Evolutionary conservation across 495 filamentous ascomycete genomes (phyloP), one percentile per base, ranked within the genome.

Genomic region (Penicillium soppii): DNA sequence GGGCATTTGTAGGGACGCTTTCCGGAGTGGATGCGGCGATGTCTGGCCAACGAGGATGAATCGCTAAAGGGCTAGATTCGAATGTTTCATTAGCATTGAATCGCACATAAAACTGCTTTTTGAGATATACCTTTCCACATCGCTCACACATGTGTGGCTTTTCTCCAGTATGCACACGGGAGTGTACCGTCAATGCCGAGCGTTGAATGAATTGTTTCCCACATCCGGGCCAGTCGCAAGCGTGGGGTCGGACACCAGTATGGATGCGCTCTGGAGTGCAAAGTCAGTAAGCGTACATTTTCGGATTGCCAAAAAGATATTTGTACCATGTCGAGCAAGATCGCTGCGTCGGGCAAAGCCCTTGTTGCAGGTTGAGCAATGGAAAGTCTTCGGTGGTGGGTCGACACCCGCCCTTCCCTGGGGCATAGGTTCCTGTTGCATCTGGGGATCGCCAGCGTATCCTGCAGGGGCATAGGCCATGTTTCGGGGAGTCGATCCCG

Each of bases 71-170:
- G 92, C 94, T 97, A 58, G 52, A n/a, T n/a, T 59, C 41, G 33
- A 32, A 30, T 43, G 29, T 55, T 29, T 55, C 48, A 22, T 45
- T 27, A 36, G 43, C 26, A 37, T 35, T 23, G 6, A 12, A 7
- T 15, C 16, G 20, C 15, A 13, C 10, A 38, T 30, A 5, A 9
- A 21, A 43, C 29, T 5, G 10, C 29, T 5, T 32, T 5, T 12
- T 32, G 22, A 9, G 33, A 50, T 61, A 53, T 80, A 96, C 92
- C 85, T 98, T 97, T 64, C 91, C 88, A 69, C 94, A 98, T 54
- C 89, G 80, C 71, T 97, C 95, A 66, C 94, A 98, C 87, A 92
- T 91, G 62, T 98, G 94, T 7, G 94, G 94, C 67, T 98, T 98
- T 69, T 98, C 94, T 38, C 94, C 94, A 2, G 94, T 97, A 60